Evolutionary conservation across 805 yeast species (phyloP).

Genomic region (Candida pseudoglaebosa): DNA sequence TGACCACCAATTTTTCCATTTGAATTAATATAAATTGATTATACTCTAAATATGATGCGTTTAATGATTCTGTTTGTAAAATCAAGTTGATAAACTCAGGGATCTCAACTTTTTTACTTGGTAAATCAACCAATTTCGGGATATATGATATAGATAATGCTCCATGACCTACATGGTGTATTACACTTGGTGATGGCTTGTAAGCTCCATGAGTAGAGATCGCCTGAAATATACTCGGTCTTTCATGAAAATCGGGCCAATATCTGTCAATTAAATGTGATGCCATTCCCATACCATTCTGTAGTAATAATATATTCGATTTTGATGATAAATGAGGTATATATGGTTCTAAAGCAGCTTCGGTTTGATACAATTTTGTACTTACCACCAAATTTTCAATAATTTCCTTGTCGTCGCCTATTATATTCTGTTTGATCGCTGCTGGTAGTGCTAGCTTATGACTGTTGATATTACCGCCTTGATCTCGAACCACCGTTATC

Average conservation of each 20-base stretch:
- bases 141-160: conserved; percentile 54
- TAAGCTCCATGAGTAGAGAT: conserved; percentile 83
- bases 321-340: conserved; percentile 42
- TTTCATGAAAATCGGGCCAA: conserved; percentile 45
- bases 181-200: conserved; percentile 30
- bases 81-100: conserved; percentile 22
- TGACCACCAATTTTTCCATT: conserved; percentile 71
- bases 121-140: conserved; percentile 33
- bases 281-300: conserved; percentile 78
- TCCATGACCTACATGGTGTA: conserved; percentile 70
- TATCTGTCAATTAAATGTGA: conserved; percentile 46
- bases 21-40: conserved; percentile 52
- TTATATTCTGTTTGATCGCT: conserved; percentile 19
- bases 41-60: conserved; percentile 27
- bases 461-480: conserved; percentile 14
- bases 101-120: conserved; percentile 12
- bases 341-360: conserved; percentile 55
- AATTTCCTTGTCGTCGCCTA: conserved; percentile 5
- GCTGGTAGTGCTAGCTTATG: conserved; percentile 15
- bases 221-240: conserved; percentile 69
- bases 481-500: conserved; percentile 23
- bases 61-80: conserved; percentile 18
- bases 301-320: conserved; percentile 66
- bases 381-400: conserved; percentile 62
- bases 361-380: conserved; percentile 77